Evolutionary conservation across 2,329 filamentous ascomycete genomes (phyloP).

Genomic region (Aspergillus eucalypticola): DNA sequence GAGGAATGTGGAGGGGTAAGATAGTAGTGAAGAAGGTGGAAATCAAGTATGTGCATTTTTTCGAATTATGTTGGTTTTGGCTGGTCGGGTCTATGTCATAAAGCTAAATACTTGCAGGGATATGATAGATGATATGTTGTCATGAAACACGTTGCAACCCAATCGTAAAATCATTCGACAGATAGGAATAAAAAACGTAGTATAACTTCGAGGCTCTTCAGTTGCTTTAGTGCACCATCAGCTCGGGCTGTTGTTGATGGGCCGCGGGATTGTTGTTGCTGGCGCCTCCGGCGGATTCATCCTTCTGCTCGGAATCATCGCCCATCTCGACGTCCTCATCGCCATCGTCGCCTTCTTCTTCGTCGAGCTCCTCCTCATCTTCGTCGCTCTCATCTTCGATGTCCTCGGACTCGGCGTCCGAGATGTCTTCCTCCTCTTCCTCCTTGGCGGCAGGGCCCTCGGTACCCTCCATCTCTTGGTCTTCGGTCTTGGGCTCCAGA

Average conservation of each 20-base stretch:
- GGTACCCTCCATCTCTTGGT: constrained; percentile 73
- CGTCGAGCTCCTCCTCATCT: constrained; percentile 68
- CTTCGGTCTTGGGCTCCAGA: constrained; percentile 54
- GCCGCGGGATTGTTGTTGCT: constrained; percentile 31
- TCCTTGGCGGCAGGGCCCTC: constrained; percentile 54
- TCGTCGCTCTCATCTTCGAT: constrained; percentile 76
- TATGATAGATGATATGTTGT: constrained; percentile 17
- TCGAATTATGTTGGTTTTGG: constrained; percentile 14
- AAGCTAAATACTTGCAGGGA: constrained; percentile 23
- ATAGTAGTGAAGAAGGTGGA: background rate
- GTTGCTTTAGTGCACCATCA: constrained; percentile 48
- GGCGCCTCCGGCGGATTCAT: constrained; percentile 23
- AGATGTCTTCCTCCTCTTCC: constrained; percentile 66
- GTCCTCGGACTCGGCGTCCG: constrained; percentile 75
- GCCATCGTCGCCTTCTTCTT: constrained; percentile 61
- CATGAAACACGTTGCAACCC: constrained; percentile 27
- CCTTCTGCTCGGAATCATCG: constrained; percentile 51
- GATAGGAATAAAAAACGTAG: constrained; percentile 11
- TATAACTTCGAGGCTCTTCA: background rate
- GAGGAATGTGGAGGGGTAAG: background rate
- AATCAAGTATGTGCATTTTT: constrained; percentile 5
- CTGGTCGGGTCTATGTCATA: constrained; percentile 31
- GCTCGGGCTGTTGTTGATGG: constrained; percentile 42
- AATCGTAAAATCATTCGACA: constrained; percentile 33
- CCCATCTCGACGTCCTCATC: constrained; percentile 61